Evolutionary conservation across 371 early-diverging fungal genomes (phyloP).

Genomic region (Mortierella sp.): DNA sequence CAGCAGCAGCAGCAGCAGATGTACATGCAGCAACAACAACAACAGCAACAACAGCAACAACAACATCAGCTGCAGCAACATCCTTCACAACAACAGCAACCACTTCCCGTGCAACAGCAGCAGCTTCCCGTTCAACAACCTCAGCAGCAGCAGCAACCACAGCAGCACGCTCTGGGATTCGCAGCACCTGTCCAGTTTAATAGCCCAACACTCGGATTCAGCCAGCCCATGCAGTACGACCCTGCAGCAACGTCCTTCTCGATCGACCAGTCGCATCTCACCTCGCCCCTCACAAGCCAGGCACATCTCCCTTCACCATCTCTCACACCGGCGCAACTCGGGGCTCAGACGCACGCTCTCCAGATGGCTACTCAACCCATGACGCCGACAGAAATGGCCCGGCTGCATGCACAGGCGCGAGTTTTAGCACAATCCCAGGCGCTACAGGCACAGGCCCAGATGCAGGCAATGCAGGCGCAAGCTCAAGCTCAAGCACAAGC

Average conservation of each 20-base stretch:
- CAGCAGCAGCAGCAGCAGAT: slow-evolving; percentile 35
- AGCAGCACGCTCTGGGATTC: slow-evolving; percentile 34
- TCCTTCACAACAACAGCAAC: slow-evolving; percentile 30
- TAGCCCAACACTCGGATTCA: slow-evolving; percentile 38
- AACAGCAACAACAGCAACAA: slow-evolving; percentile 43
- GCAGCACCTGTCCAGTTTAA: slow-evolving; percentile 38
- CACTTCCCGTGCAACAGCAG: slow-evolving; percentile 31
- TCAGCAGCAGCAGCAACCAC: slow-evolving; percentile 37
- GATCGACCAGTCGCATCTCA: slow-evolving; percentile 35
- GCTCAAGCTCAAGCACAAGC: neutral
- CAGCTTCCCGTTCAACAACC: slow-evolving; percentile 34
- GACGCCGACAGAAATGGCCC: slow-evolving; percentile 21
- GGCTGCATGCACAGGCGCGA: slow-evolving; percentile 13
- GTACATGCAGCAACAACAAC: slow-evolving; percentile 13
- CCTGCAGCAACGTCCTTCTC: slow-evolving; percentile 28
- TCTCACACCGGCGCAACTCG: slow-evolving; percentile 24
- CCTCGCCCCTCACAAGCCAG: slow-evolving; percentile 21
- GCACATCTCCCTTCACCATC: slow-evolving; percentile 42
- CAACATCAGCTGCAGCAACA: slow-evolving; percentile 33
- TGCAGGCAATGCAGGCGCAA: slow-evolving; percentile 11
- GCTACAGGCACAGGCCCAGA: slow-evolving; percentile 21
- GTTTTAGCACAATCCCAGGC: slow-evolving; percentile 8
- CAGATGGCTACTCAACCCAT: slow-evolving; percentile 17
- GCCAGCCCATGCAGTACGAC: slow-evolving; percentile 39
- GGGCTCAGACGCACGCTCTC: slow-evolving; percentile 19